Evolutionary conservation across 2,329 filamentous ascomycete species (phyloP).

Genomic region (Cordyceps javanica): DNA sequence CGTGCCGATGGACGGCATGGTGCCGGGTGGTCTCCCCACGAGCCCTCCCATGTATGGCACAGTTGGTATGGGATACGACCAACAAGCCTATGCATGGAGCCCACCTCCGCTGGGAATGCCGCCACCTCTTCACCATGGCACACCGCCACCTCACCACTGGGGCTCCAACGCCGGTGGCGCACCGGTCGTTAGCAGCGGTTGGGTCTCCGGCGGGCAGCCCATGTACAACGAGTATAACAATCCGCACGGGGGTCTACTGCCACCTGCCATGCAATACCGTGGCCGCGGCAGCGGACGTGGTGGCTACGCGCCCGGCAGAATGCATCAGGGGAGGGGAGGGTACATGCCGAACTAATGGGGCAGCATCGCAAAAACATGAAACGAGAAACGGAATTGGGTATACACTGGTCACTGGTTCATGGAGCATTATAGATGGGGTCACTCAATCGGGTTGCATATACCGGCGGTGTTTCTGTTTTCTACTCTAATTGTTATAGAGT

Average conservation of each 20-base stretch:
- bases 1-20: not conserved
- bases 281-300: constrained; percentile 2
- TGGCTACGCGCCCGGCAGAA: not conserved
- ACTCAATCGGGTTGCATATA: constrained; percentile 1
- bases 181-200: constrained; percentile 7
- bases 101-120: constrained; percentile 3
- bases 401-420: constrained; percentile 1
- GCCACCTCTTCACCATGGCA: not conserved
- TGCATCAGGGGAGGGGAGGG: not conserved
- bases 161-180: not conserved
- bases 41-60: constrained; percentile 6
- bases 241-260: not conserved
- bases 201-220: not conserved
- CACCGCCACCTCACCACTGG: constrained; percentile 4
- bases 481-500: not conserved
- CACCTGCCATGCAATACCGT: not conserved
- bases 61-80: constrained; percentile 1
- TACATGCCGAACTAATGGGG: not conserved
- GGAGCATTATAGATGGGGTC: constrained; percentile 4
- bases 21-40: not conserved
- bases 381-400: not conserved
- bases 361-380: not conserved
- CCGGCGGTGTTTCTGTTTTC: not conserved
- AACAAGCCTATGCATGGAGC: constrained; percentile 3
- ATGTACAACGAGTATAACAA: constrained; percentile 5